A percentile compares a stretch with the other conserved stretches of the same genome.
These are phyloP conservation scores for Abortiporus biennis DNA, from an alignment of 1,284 basidiomycete genomes.

Conservation along the genomic window DNA sequence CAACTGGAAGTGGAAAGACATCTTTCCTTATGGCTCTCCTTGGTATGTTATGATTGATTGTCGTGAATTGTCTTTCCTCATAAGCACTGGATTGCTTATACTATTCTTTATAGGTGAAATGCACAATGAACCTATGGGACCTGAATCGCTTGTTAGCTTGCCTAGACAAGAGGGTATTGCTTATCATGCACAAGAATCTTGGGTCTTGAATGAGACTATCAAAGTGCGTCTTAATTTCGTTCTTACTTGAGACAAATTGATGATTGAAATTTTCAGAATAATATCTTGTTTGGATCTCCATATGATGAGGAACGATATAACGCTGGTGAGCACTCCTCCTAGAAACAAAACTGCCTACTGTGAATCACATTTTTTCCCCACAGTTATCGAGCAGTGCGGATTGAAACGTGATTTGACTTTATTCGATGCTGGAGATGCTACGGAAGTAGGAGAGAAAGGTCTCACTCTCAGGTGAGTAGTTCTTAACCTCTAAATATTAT, in stretches of 20 bases:
- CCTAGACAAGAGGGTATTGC: slow-evolving; percentile 61
- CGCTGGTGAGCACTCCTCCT: slow-evolving; percentile 27
- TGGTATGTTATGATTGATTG: slow-evolving; percentile 25
- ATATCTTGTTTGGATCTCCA: slow-evolving; percentile 37
- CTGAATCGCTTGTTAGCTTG: slow-evolving; percentile 57
- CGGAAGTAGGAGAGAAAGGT: slow-evolving; percentile 67
- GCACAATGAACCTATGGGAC: slow-evolving; percentile 48
- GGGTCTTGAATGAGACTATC: slow-evolving; percentile 57
- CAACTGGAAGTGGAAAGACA: slow-evolving; percentile 50
- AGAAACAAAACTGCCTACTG: slow-evolving; percentile 27
- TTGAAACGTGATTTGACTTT: slow-evolving; percentile 57
- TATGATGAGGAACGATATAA: slow-evolving; percentile 38
- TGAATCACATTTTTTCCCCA: slow-evolving; percentile 22
- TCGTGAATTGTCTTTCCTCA: slow-evolving; percentile 10
- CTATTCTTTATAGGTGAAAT: slow-evolving; percentile 48
- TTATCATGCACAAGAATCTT: slow-evolving; percentile 74
- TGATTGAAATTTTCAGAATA: slow-evolving; percentile 23
- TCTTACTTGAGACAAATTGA: not conserved
- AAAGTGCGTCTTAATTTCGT: slow-evolving; percentile 22
- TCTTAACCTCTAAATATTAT: not conserved
- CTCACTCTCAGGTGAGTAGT: slow-evolving; percentile 41
- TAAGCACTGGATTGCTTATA: slow-evolving; percentile 14
- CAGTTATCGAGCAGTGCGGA: slow-evolving; percentile 59
- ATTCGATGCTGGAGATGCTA: slow-evolving; percentile 71
- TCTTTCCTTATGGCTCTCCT: slow-evolving; percentile 50